Conservation (phyloP, 2,329 filamentous ascomycete species). For the Parascedosporium putredinis region DNA sequence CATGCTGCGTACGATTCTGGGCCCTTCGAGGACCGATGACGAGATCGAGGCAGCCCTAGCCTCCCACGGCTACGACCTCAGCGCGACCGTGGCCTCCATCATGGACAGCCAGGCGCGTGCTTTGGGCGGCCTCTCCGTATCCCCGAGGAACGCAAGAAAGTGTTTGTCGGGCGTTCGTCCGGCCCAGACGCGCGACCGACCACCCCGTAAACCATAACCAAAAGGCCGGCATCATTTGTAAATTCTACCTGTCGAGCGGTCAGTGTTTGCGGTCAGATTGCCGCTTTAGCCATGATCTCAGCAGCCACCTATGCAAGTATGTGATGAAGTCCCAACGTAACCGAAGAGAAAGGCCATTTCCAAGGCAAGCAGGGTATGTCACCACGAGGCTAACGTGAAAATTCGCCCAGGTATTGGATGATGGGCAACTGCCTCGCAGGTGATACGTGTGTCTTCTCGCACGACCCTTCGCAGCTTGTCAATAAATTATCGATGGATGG, state of each 20-base stretch:
- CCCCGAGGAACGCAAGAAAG: conserved; percentile 48
- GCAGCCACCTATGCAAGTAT: conserved; percentile 95
- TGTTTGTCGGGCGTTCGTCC: conserved; percentile 86
- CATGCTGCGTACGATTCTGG: conserved; percentile 89
- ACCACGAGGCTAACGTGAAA: conserved; percentile 14
- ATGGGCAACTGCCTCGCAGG: conserved; percentile 92
- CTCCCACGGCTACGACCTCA: conserved; percentile 83
- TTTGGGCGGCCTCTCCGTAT: conserved; percentile 24
- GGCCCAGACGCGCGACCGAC: conserved; percentile 61
- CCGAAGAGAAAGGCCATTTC: too few species aligned
- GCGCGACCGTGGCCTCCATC: conserved; percentile 78
- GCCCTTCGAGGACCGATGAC: conserved; percentile 79
- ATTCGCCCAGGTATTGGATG: conserved; percentile 68
- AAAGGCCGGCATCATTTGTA: conserved; percentile 86
- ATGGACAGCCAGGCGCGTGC: conserved; percentile 60
- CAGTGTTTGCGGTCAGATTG: conserved; percentile 93
- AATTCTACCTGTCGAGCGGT: conserved; percentile 93
- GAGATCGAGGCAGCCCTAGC: conserved; percentile 90
- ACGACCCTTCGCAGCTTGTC: conserved; percentile 81
- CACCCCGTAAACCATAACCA: conserved; percentile 58
- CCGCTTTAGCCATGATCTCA: conserved; percentile 92
- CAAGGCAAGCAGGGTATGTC: not conserved
- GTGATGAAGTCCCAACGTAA: too few species aligned
- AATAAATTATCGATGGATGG: conserved; percentile 67
- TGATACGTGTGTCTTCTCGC: conserved; percentile 90